Percentiles rank a stretch among this genome's conserved stretches.
These are phyloP conservation scores for Boletus coccyginus DNA, from an alignment of 768 basidiomycete genomes.

Conservation along the genomic window DNA sequence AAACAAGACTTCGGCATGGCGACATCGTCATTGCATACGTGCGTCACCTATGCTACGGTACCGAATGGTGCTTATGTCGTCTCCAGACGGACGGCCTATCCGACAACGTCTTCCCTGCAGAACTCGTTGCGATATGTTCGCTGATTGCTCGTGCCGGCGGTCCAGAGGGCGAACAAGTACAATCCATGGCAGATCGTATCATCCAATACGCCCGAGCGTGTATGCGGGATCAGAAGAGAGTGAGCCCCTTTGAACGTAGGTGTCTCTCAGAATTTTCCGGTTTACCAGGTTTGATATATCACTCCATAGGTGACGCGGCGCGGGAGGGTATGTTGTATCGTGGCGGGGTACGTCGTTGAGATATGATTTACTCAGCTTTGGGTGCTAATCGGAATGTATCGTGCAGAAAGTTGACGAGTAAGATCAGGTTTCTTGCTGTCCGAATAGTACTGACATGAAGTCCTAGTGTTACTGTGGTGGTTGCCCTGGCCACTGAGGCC, in stretches of 20 bases:
- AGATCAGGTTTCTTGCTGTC: slow-evolving; percentile 26
- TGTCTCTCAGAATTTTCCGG: slow-evolving; percentile 5
- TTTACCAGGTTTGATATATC: slow-evolving; percentile 4
- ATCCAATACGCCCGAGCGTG: slow-evolving; percentile 66
- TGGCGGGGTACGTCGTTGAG: slow-evolving; percentile 64
- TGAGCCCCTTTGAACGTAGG: slow-evolving; percentile 76
- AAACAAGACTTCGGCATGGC: slow-evolving; percentile 49
- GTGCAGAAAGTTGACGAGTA: slow-evolving; percentile 79
- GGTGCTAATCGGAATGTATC: slow-evolving; percentile 4
- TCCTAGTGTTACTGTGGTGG: slow-evolving; percentile 65
- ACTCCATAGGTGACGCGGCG: slow-evolving; percentile 53
- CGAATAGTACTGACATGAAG: slow-evolving; percentile 8
- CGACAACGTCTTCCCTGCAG: slow-evolving; percentile 62
- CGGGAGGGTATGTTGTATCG: slow-evolving; percentile 61
- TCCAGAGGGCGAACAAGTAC: slow-evolving; percentile 59
- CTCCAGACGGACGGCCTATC: slow-evolving; percentile 53
- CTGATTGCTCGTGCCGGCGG: slow-evolving; percentile 56
- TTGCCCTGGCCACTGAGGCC: slow-evolving; percentile 66
- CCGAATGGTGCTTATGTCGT: slow-evolving; percentile 1
- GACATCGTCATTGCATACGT: slow-evolving; percentile 53
- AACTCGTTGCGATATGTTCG: slow-evolving; percentile 68
- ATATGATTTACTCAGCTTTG: not conserved
- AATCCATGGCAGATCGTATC: slow-evolving; percentile 69
- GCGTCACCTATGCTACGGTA: slow-evolving; percentile 10
- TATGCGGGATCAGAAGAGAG: slow-evolving; percentile 62